A percentile compares a stretch with the other conserved stretches of the same genome.
Evolutionary conservation across 1,284 basidiomycete species (phyloP).

Genomic region (Ustilago bromivora): DNA sequence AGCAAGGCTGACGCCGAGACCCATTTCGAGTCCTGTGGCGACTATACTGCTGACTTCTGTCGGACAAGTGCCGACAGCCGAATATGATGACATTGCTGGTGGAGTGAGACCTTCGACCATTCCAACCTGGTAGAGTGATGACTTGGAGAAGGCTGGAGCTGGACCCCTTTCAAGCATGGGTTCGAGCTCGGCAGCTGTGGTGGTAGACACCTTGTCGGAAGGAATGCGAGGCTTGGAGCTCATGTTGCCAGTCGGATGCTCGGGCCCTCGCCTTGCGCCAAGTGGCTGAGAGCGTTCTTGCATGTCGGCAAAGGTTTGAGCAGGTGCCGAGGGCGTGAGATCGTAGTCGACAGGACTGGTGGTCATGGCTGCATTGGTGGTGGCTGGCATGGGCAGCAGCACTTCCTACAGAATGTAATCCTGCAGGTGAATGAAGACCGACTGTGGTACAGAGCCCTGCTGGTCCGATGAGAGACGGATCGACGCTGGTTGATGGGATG

Average conservation of each 20-base stretch:
- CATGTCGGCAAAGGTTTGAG: constrained; percentile 41
- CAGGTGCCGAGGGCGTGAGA: constrained; percentile 37
- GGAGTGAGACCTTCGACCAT: constrained; percentile 50
- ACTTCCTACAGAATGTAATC: not conserved
- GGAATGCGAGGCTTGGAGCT: constrained; percentile 3
- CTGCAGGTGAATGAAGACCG: not conserved
- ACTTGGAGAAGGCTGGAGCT: constrained; percentile 34
- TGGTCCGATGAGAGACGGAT: not conserved
- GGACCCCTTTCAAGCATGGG: constrained; percentile 18
- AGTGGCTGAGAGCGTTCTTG: constrained; percentile 35
- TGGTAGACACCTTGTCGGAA: not conserved
- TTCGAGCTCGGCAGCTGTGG: constrained; percentile 13
- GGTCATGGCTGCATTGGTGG: constrained; percentile 7
- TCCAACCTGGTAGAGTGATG: constrained; percentile 43
- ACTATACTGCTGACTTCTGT: constrained; percentile 55
- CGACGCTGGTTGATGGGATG: constrained; percentile 2
- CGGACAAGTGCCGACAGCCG: constrained; percentile 33
- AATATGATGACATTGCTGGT: constrained; percentile 26
- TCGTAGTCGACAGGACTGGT: constrained; percentile 31
- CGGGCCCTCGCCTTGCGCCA: constrained; percentile 9
- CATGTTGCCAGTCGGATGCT: constrained; percentile 7
- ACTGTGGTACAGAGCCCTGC: not conserved
- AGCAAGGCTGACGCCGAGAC: constrained; percentile 54
- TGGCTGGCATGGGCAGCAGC: constrained; percentile 3
- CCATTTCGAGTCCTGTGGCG: constrained; percentile 58